Evolutionary conservation across 495 filamentous ascomycete species (phyloP), one percentile per base, ranked within the genome.

Genomic region (Tuber indicum): DNA sequence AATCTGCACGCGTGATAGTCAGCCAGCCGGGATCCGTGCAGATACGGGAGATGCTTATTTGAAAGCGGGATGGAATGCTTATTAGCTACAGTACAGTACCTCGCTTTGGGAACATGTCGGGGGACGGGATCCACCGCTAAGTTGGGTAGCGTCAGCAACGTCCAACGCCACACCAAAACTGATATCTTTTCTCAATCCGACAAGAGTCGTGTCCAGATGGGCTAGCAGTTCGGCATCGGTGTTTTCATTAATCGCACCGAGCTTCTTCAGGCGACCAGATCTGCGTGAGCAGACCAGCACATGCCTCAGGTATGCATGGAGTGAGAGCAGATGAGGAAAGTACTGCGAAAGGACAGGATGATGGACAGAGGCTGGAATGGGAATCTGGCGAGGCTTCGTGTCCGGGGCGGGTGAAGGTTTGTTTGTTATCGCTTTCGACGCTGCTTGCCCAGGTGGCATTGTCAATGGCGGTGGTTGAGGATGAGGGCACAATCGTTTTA

Each of bases 271-370:
- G 52, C 87, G 86, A 19, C 88, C 85, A 43, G 42, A 83, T 79
- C 87, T 91, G 12, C 89, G 89, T 7, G 87, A 85, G 26, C 80
- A 80, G 8, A 87, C 86, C 32, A 92, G 85, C 75, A 83, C 85
- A 58, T 85, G 85, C 42, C 90, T 83, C 72, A 96, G 86, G 84
- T 94, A 94, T 47, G 92, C 86, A 66, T 94, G 90, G 72, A 98
- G 85, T 0, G 91, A 90, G 47, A 89, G 83, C 21, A 93, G 87
- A 45, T 88, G 82, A 5, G 87, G 84, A 85, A 97, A 97, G 86
- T 92, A 96, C 77, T 89, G 87, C 70, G 87, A 88, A 72, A 98
- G 87, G 43, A 97, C 87, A 32, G 90, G 89, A 84, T 94, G 91
- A 42, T 87, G 85, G 74, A 87, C 81, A 32, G 70, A 42, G 45